phyloP scores from a whole-genome alignment of 1,284 basidiomycete genomes.

The Thelephora terrestris region DNA sequence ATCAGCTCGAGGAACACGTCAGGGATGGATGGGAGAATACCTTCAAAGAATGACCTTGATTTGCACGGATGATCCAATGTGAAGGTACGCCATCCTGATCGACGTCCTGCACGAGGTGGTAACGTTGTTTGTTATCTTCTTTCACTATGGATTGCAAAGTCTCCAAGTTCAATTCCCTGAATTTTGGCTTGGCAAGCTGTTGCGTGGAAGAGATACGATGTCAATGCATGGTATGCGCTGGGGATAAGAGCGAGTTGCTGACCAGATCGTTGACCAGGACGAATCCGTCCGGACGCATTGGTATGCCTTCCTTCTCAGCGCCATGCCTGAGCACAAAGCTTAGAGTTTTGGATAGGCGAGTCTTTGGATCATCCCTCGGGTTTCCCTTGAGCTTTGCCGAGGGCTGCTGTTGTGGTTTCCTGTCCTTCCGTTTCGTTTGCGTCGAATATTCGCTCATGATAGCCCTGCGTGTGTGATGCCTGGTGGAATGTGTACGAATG shows the following conservation, averaged over 20 bases:
- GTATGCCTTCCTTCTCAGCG: slow-evolving; percentile 63
- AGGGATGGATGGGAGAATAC: slow-evolving; percentile 26
- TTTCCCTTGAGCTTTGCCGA: slow-evolving; percentile 34
- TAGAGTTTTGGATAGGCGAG: slow-evolving; percentile 65
- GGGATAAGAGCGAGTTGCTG: slow-evolving; percentile 26
- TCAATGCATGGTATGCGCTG: neutral
- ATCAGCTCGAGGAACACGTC: neutral
- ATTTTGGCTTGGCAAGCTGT: slow-evolving; percentile 16
- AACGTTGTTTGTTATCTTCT: slow-evolving; percentile 72
- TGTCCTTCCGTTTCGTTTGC: too few species aligned
- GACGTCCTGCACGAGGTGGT: slow-evolving; percentile 41
- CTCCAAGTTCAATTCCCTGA: slow-evolving; percentile 32
- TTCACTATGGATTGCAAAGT: slow-evolving; percentile 64
- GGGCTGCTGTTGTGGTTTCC: neutral
- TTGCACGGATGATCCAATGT: slow-evolving; percentile 81
- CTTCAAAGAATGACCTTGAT: slow-evolving; percentile 87
- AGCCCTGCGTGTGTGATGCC: too few species aligned
- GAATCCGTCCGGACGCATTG: slow-evolving; percentile 74
- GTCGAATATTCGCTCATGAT: too few species aligned
- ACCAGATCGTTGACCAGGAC: slow-evolving; percentile 51
- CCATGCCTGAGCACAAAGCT: slow-evolving; percentile 83
- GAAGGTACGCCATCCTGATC: neutral
- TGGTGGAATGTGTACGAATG: too few species aligned
- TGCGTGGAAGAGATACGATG: neutral
- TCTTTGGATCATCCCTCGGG: slow-evolving; percentile 38